Conservation (phyloP, 2,329 filamentous ascomycete species). For the Hirsutella rhossiliensis region DNA sequence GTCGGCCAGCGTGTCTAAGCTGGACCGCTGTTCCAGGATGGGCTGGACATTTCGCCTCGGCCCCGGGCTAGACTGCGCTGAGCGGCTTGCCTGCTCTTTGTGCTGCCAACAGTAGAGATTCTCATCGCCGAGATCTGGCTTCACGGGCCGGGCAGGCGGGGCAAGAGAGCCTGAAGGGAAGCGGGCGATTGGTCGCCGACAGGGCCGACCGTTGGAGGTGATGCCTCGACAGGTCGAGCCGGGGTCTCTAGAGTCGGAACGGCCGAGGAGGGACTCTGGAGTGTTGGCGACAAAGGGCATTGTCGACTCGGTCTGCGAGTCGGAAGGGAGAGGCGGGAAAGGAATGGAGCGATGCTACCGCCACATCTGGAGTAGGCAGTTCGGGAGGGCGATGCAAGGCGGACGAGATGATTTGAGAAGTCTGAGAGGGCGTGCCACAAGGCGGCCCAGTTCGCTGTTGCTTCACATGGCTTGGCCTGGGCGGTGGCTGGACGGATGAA, state of each 20-base stretch:
- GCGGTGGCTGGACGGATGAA: too few relatives aligned
- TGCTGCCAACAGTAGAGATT: constrained; percentile 91
- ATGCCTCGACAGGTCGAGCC: constrained; percentile 79
- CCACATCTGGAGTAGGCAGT: neutral
- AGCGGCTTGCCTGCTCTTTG: constrained; percentile 63
- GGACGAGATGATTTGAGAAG: neutral
- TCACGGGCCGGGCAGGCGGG: neutral
- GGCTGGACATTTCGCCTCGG: constrained; percentile 28
- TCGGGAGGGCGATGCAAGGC: neutral
- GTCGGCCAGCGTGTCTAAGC: constrained; percentile 78
- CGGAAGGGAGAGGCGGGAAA: neutral
- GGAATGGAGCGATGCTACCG: neutral
- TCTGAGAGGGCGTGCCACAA: too few relatives aligned
- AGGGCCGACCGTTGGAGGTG: constrained; percentile 70
- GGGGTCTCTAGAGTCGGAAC: constrained; percentile 77
- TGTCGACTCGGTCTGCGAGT: neutral
- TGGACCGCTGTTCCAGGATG: constrained; percentile 54
- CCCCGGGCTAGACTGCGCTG: constrained; percentile 32
- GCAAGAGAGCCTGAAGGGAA: constrained; percentile 13
- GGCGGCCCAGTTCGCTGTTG: too few relatives aligned
- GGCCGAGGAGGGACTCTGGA: constrained; percentile 66
- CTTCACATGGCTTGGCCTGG: too few relatives aligned
- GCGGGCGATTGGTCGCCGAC: constrained; percentile 55
- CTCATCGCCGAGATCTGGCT: constrained; percentile 40
- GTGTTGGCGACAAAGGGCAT: constrained; percentile 42